Conservation (phyloP, 1,284 basidiomycete species). For the Microbotryum scabiosae region DNA sequence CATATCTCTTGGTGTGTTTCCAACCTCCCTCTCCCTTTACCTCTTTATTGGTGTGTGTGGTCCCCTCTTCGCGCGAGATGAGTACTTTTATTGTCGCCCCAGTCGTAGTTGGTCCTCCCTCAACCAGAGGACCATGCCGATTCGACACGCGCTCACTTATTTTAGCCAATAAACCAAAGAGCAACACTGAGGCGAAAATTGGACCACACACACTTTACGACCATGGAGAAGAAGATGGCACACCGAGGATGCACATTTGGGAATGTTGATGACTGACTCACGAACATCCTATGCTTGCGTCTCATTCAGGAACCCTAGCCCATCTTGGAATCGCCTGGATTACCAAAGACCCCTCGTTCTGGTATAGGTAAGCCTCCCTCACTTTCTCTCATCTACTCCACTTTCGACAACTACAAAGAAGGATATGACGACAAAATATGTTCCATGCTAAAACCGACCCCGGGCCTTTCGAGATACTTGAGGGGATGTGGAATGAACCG, state of each 20-base stretch:
- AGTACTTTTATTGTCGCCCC: slow-evolving; percentile 35
- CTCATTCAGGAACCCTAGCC: too few species aligned
- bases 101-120: slow-evolving; percentile 26
- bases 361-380: background rate
- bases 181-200: slow-evolving; percentile 17
- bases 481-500: slow-evolving; percentile 10
- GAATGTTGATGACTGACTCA: too few species aligned
- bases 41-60: background rate
- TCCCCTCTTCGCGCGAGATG: slow-evolving; percentile 22
- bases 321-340: background rate
- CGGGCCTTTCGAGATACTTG: background rate
- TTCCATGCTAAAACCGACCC: slow-evolving; percentile 27
- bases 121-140: slow-evolving; percentile 5
- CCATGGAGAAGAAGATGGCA: background rate
- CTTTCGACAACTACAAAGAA: background rate
- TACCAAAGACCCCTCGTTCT: background rate
- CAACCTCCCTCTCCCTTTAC: background rate
- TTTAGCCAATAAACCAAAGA: slow-evolving; percentile 27
- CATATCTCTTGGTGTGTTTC: slow-evolving; percentile 4
- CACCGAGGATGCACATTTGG: too few species aligned
- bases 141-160: slow-evolving; percentile 29
- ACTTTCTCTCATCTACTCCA: background rate
- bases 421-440: slow-evolving; percentile 7
- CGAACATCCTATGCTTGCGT: too few species aligned
- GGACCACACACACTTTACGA: background rate